Evolutionary conservation across 2,329 filamentous ascomycete genomes (phyloP).

Genomic region (Colletotrichum acutatum): DNA sequence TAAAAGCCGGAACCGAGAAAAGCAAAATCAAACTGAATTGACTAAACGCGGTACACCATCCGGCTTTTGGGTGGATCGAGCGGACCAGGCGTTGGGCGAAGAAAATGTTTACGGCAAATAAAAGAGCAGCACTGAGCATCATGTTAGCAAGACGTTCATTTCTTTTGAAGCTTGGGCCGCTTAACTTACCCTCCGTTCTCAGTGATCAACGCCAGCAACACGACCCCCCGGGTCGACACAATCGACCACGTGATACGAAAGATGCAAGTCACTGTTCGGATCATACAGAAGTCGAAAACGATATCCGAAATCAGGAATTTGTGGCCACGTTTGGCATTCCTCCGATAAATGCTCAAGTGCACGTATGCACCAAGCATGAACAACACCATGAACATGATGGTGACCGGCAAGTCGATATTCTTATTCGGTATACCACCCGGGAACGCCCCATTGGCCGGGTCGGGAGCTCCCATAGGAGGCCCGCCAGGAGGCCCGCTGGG

Average conservation of each 20-base stretch:
- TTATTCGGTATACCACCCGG: slow-evolving; percentile 32
- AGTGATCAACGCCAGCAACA: slow-evolving; percentile 48
- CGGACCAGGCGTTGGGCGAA: slow-evolving; percentile 52
- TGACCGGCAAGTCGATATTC: slow-evolving; percentile 39
- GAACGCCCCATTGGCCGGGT: slow-evolving; percentile 28
- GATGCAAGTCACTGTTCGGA: slow-evolving; percentile 46
- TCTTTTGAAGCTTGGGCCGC: background rate
- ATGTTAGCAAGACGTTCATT: background rate
- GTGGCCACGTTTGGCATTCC: slow-evolving; percentile 47
- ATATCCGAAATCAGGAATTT: slow-evolving; percentile 51
- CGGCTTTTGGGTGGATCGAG: slow-evolving; percentile 48
- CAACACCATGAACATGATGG: slow-evolving; percentile 40
- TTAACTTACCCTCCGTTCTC: slow-evolving; percentile 47
- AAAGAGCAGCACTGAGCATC: slow-evolving; percentile 42
- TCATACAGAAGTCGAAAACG: slow-evolving; percentile 51
- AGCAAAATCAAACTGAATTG: slow-evolving; percentile 38
- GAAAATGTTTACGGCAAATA: slow-evolving; percentile 51
- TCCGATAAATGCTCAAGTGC: slow-evolving; percentile 40
- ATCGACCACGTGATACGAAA: slow-evolving; percentile 50
- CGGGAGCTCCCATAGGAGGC: slow-evolving; percentile 18
- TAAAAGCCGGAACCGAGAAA: slow-evolving; percentile 42
- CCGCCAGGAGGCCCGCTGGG: background rate
- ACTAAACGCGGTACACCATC: slow-evolving; percentile 46
- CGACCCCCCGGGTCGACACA: slow-evolving; percentile 39
- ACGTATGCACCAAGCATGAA: slow-evolving; percentile 39